Evolutionary conservation across 257 asterid genomes (phyloP).

Genomic region (Gynochthodes officinalis): DNA sequence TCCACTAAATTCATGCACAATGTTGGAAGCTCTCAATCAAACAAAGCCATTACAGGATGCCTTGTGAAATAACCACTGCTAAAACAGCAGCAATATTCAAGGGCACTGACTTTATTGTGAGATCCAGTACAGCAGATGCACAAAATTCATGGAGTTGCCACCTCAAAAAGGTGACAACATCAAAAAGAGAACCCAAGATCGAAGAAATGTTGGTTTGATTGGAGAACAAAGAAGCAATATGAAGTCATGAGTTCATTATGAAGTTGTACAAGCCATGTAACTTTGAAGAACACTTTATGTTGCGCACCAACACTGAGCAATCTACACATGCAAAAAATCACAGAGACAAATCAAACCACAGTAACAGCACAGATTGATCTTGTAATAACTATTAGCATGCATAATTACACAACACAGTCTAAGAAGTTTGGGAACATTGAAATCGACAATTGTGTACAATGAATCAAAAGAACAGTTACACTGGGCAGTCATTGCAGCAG

Average conservation of each 20-base stretch:
- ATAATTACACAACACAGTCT: too few relatives aligned
- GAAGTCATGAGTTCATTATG: conserved; percentile 14
- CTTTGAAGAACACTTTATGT: conserved; percentile 32
- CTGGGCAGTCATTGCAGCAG: background rate
- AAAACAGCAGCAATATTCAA: background rate
- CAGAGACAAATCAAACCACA: conserved; percentile 15
- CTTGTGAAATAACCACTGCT: background rate
- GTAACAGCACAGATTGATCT: background rate
- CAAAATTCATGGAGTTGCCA: conserved; percentile 10
- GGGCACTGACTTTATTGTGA: background rate
- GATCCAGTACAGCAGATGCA: conserved; percentile 4
- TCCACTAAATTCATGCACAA: conserved; percentile 1
- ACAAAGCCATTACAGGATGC: background rate
- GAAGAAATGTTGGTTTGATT: conserved; percentile 10
- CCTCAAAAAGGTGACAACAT: conserved; percentile 10
- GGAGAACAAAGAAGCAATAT: conserved; percentile 18
- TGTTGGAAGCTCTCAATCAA: background rate
- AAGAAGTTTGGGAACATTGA: background rate
- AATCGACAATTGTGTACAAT: background rate
- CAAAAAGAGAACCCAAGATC: background rate
- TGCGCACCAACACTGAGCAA: conserved; percentile 30
- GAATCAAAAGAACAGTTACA: background rate
- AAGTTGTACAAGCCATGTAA: conserved; percentile 30
- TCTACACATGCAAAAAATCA: conserved; percentile 33
- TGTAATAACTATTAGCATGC: background rate